Evolutionary conservation across 805 yeast genomes (phyloP).

Genomic region (Torulaspora microellipsoides): DNA sequence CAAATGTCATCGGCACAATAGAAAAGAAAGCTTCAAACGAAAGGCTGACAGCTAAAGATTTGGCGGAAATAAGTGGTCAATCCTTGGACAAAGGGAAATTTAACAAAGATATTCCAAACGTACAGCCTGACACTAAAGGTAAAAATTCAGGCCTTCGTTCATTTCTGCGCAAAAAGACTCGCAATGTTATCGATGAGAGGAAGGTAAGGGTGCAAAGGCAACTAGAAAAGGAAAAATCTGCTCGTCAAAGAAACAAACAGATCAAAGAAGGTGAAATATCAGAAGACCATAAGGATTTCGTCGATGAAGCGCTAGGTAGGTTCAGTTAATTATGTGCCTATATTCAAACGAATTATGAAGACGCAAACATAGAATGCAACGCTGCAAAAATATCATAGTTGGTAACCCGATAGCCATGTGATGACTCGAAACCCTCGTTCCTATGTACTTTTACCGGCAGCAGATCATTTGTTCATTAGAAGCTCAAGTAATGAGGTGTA

Average conservation of each 20-base stretch:
- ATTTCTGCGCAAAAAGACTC: constrained; percentile 74
- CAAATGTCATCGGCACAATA: constrained; percentile 78
- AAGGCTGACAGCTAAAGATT: constrained; percentile 60
- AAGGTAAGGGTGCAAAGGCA: constrained; percentile 71
- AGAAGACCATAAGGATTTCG: constrained; percentile 44
- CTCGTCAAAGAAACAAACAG: constrained; percentile 50
- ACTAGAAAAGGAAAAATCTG: constrained; percentile 65
- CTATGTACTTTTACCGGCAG: no score
- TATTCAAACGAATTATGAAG: background rate
- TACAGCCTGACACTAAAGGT: constrained; percentile 67
- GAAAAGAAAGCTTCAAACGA: constrained; percentile 60
- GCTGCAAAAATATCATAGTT: no score
- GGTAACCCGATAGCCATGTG: no score
- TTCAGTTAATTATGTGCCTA: constrained; percentile 20
- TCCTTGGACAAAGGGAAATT: constrained; percentile 35
- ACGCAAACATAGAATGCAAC: no score
- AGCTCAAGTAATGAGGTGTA: no score
- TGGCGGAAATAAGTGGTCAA: constrained; percentile 40
- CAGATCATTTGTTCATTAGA: no score
- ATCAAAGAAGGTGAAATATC: constrained; percentile 47
- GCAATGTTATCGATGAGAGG: constrained; percentile 83
- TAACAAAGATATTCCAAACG: constrained; percentile 47
- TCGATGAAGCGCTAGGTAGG: constrained; percentile 41
- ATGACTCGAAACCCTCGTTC: no score
- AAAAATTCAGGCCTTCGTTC: constrained; percentile 81